phyloP scores from a whole-genome alignment of 441 rosid species.

The Raphanus hybrid region DNA sequence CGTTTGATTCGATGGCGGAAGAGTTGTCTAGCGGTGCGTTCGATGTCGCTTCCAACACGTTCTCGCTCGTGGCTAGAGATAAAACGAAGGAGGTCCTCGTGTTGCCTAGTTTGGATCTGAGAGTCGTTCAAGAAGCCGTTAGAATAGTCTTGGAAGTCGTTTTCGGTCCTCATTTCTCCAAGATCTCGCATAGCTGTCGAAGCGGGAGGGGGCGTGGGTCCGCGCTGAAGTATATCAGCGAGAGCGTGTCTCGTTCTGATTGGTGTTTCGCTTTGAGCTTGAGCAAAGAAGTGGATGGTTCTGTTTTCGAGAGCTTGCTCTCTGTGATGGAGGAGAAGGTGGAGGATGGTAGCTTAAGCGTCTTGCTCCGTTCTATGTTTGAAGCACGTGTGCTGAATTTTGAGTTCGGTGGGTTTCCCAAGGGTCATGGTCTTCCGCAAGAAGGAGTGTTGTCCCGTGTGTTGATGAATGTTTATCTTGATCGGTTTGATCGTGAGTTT shows the following conservation, averaged over 20 bases:
- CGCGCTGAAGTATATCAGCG: slow-evolving; percentile 75
- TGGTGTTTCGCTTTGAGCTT: slow-evolving; percentile 86
- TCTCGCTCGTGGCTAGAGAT: slow-evolving; percentile 65
- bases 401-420: slow-evolving; percentile 91
- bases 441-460: slow-evolving; percentile 87
- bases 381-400: slow-evolving; percentile 71
- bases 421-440: slow-evolving; percentile 98
- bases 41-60: slow-evolving; percentile 60
- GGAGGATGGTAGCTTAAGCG: slow-evolving; percentile 56
- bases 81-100: slow-evolving; percentile 68
- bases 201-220: slow-evolving; percentile 74
- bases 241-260: slow-evolving; percentile 62
- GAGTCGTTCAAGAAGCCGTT: slow-evolving; percentile 84
- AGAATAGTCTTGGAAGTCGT: slow-evolving; percentile 81
- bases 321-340: slow-evolving; percentile 72
- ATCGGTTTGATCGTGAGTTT: slow-evolving; percentile 68
- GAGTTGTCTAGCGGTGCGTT: slow-evolving; percentile 66
- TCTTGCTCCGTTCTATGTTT: slow-evolving; percentile 64
- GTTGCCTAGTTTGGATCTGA: slow-evolving; percentile 68
- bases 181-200: slow-evolving; percentile 94
- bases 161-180: slow-evolving; percentile 81
- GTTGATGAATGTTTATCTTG: slow-evolving; percentile 84
- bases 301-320: slow-evolving; percentile 59
- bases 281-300: slow-evolving; percentile 58
- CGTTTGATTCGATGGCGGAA: slow-evolving; percentile 58